Evolutionary conservation across 768 basidiomycete genomes (phyloP), one percentile per base, ranked within the genome.

Genomic region (Agrocybe chaxingu): DNA sequence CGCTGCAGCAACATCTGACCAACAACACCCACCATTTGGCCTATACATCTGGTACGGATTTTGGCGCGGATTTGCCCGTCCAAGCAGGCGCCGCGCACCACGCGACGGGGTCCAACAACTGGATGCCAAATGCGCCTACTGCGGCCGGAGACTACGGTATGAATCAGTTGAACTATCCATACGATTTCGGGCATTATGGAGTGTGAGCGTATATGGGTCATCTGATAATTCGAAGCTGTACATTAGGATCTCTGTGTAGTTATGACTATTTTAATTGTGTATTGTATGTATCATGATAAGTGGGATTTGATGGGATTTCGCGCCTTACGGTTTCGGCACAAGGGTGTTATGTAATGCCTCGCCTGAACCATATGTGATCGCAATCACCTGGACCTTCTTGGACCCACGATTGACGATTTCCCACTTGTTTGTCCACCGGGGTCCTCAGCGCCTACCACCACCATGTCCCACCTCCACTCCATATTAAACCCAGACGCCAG

Each of bases 391-490:
- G 63, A 59, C 61, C 61, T 55, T 64, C 63, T 61, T 66, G 65
- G 64, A 66, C 66, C 62, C 61, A 67, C 65, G 58, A 67, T 65
- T 62, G 58, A 52, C 55, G 48, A 50, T 58, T 54, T 59, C 60
- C 55, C 57, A 52, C 53, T 59, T 60, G 58, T 60, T 64, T 57
- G 58, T 55, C 54, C 57, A 48, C 42, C 47, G 48, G 55, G 56
- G 57, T 53, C 55, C 49, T 56, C 58, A 57, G 60, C 62, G 59
- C 58, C 58, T 55, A 60, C 54, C 60, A 57, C 51, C 56, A 58
- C 51, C 59, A 85, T 85, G 82, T 77, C 82, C 51, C 78, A 71
- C 62, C 75, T 85, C 51, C 68, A 66, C 56, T 76, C 76, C 55
- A 68, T 84, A 39, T 69, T 85, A 55, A 84, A 84, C 63, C 81